Conservation (phyloP, 495 filamentous ascomycete genomes). For the Eremomyces bilateralis region DNA sequence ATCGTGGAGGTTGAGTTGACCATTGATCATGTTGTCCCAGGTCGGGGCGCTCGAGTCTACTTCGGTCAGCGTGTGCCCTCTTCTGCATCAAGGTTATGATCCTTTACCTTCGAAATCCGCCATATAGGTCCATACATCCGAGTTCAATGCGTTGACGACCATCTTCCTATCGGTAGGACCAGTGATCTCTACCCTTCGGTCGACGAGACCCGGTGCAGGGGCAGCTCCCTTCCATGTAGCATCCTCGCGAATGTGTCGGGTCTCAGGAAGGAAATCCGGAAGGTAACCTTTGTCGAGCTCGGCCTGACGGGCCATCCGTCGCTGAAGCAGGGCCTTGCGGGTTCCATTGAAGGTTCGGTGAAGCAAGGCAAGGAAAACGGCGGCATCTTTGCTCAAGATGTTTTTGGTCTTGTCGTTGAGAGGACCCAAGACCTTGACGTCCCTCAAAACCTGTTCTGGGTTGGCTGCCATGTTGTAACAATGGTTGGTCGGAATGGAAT, state of each 20-base stretch:
- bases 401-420: constrained; percentile 62
- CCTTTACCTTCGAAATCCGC: constrained; percentile 82
- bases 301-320: constrained; percentile 62
- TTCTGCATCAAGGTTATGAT: not conserved
- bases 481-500: too few relatives aligned
- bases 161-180: constrained; percentile 97
- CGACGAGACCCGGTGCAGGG: constrained; percentile 80
- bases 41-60: constrained; percentile 89
- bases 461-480: too few relatives aligned
- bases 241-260: constrained; percentile 85
- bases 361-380: constrained; percentile 37
- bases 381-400: constrained; percentile 79
- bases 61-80: constrained; percentile 1
- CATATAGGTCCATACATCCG: constrained; percentile 99
- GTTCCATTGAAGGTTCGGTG: constrained; percentile 5
- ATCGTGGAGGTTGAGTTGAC: constrained; percentile 96
- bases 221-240: constrained; percentile 85
- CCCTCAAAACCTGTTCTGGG: constrained; percentile 52
- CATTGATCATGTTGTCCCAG: constrained; percentile 99
- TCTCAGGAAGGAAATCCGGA: constrained; percentile 94
- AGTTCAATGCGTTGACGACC: constrained; percentile 96
- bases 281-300: constrained; percentile 82
- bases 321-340: constrained; percentile 10
- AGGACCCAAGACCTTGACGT: constrained; percentile 63
- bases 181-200: constrained; percentile 96